A percentile compares a stretch with the other conserved stretches of the same genome.
These are phyloP conservation scores for Pneumocystis carinii DNA, from an alignment of 1,139 yeast species.

Conservation along the genomic window DNA sequence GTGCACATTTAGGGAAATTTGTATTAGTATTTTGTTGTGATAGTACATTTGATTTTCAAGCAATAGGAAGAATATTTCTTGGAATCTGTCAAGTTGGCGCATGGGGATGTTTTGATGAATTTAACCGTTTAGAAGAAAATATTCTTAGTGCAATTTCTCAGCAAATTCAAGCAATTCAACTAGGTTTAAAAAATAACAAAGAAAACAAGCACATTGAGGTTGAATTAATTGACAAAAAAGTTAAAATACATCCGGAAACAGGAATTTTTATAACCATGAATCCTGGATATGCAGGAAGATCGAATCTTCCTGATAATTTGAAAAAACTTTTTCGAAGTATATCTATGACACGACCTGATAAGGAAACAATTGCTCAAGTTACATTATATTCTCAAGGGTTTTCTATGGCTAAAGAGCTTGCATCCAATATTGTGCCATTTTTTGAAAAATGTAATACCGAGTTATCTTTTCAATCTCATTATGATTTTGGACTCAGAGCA, in stretches of 20 bases:
- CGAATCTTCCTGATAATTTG: conserved; percentile 71
- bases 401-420: conserved; percentile 31
- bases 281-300: conserved; percentile 77
- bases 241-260: conserved; percentile 33
- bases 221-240: conserved; percentile 36
- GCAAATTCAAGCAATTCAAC: conserved; percentile 60
- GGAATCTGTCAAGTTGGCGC: conserved; percentile 83
- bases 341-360: conserved; percentile 63
- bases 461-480: conserved; percentile 50
- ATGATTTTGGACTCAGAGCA: conserved; percentile 81
- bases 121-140: conserved; percentile 59
- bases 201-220: conserved; percentile 20
- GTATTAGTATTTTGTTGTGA: conserved; percentile 86
- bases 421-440: conserved; percentile 41
- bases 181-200: conserved; percentile 27
- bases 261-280: conserved; percentile 80
- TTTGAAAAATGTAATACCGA: conserved; percentile 31
- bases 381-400: conserved; percentile 64
- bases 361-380: conserved; percentile 53
- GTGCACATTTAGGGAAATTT: conserved; percentile 62
- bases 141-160: conserved; percentile 77
- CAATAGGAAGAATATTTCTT: conserved; percentile 60
- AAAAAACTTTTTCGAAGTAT: conserved; percentile 64
- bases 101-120: conserved; percentile 96
- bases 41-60: conserved; percentile 67